phyloP scores from a whole-genome alignment of 331 rosid species.

The Pyrus hybrid region DNA sequence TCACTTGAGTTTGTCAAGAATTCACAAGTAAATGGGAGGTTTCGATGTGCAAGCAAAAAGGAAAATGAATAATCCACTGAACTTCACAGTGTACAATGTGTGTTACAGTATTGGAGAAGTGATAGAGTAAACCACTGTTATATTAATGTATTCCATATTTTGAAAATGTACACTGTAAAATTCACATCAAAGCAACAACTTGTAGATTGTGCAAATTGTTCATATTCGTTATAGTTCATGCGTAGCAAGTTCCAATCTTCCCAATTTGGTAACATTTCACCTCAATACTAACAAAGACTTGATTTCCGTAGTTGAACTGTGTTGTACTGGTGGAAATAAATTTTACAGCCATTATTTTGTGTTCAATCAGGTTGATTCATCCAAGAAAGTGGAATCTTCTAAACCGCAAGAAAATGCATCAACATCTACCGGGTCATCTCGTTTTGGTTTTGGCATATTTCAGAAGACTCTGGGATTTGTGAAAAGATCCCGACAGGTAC shows the following conservation, averaged over 20 bases:
- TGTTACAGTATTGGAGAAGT: neutral
- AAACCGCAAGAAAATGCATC: slow-evolving; percentile 3
- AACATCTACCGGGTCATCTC: slow-evolving; percentile 17
- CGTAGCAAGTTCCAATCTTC: neutral
- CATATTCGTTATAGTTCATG: neutral
- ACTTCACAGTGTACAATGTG: neutral
- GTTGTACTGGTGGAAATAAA: neutral
- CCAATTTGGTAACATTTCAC: neutral
- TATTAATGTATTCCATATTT: neutral
- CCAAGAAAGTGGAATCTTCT: slow-evolving; percentile 14
- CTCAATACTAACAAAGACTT: neutral
- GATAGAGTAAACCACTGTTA: neutral
- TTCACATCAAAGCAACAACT: neutral
- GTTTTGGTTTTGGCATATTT: slow-evolving; percentile 29
- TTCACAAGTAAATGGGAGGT: neutral
- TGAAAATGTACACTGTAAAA: neutral
- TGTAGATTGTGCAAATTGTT: neutral
- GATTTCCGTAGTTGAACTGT: neutral
- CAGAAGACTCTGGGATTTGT: slow-evolving; percentile 32
- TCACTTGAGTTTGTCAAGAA: neutral
- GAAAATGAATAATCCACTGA: neutral
- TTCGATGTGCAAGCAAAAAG: neutral
- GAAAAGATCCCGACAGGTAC: slow-evolving; percentile 24
- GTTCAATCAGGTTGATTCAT: slow-evolving; percentile 21
- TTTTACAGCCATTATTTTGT: neutral